Percentiles rank a stretch among this genome's conserved stretches.
These are phyloP conservation scores for Larix kaempferi DNA, from an alignment of 75 land plant genomes.

Conservation along the genomic window DNA sequence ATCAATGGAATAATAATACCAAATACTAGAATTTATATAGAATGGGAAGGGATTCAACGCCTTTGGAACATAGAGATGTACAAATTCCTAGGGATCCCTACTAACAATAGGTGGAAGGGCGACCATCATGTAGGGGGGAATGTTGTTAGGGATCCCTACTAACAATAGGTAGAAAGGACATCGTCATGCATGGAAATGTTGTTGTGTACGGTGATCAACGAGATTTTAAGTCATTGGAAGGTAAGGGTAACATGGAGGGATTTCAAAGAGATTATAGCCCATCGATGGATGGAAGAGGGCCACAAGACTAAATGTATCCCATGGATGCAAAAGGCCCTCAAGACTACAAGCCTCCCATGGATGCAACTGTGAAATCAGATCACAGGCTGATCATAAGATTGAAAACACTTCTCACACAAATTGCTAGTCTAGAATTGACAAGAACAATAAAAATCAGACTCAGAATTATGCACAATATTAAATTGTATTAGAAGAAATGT, in stretches of 20 bases:
- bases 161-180: not conserved
- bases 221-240: not conserved
- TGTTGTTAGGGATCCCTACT: slow-evolving; percentile 1
- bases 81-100: slow-evolving; percentile 1
- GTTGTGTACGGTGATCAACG: not conserved
- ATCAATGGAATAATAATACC: too few species aligned
- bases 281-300: slow-evolving; percentile 3
- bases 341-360: not conserved
- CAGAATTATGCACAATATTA: too few species aligned
- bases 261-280: not conserved
- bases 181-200: not conserved
- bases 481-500: too few species aligned
- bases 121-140: too few species aligned
- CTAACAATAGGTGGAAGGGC: not conserved
- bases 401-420: too few species aligned
- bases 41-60: not conserved
- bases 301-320: not conserved
- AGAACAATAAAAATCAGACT: too few species aligned
- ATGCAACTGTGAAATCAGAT: too few species aligned
- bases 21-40: too few species aligned
- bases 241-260: not conserved
- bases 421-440: too few species aligned
- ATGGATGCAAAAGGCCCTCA: not conserved
- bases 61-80: slow-evolving; percentile 7
- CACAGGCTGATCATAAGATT: too few species aligned